Percentiles rank a stretch among this genome's conserved stretches.
Evolutionary conservation across 352 stramenopile species (phyloP).

Genomic region (Pythium vanterpoolii): DNA sequence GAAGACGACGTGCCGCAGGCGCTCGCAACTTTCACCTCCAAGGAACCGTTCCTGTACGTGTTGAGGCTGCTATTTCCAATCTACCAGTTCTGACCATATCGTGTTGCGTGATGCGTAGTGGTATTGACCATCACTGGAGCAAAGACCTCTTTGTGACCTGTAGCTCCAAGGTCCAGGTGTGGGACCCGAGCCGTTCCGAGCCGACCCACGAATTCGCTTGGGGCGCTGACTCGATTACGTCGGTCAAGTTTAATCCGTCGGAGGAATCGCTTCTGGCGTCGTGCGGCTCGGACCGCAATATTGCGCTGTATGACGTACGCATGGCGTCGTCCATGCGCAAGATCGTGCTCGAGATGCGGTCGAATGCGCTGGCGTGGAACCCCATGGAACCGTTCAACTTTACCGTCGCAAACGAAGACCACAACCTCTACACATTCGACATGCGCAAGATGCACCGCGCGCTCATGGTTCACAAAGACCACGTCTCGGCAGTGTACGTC

Average conservation of each 20-base stretch:
- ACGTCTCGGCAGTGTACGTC: constrained; percentile 95
- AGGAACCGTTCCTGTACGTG: constrained; percentile 81
- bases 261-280: constrained; percentile 95
- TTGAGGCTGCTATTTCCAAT: not conserved
- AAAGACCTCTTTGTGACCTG: constrained; percentile 92
- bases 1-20: constrained; percentile 70
- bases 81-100: not conserved
- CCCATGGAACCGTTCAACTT: constrained; percentile 99
- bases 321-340: constrained; percentile 94
- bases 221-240: constrained; percentile 95
- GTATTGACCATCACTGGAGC: constrained; percentile 97
- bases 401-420: constrained; percentile 98
- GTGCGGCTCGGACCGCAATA: constrained; percentile 91
- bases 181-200: constrained; percentile 91
- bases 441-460: constrained; percentile 96
- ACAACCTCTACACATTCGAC: constrained; percentile 99
- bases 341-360: constrained; percentile 94
- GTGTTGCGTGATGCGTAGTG: constrained; percentile 47
- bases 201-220: constrained; percentile 93
- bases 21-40: constrained; percentile 75
- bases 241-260: constrained; percentile 93
- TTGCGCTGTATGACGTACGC: constrained; percentile 93
- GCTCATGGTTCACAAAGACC: constrained; percentile 97
- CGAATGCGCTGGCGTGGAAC: constrained; percentile 99
- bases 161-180: constrained; percentile 94